A percentile compares a stretch with the other conserved stretches of the same genome.
These are phyloP conservation scores for Penicillium subrubescens DNA, from an alignment of 495 filamentous ascomycete species.

Conservation along the genomic window DNA sequence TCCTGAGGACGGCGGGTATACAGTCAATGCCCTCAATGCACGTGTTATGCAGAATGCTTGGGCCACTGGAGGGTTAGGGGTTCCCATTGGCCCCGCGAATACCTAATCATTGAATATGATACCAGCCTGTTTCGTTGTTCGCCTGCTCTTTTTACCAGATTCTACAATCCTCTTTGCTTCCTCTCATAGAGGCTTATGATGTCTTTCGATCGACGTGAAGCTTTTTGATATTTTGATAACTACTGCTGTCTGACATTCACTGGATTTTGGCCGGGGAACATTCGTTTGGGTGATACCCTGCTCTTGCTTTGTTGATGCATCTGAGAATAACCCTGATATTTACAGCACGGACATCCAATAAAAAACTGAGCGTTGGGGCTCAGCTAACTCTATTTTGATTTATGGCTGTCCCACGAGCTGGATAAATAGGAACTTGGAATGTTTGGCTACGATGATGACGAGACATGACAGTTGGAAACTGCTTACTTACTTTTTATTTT, in stretches of 20 bases:
- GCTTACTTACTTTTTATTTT: constrained; percentile 7
- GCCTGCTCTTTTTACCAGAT: not conserved
- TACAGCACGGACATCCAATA: not conserved
- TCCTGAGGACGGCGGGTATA: constrained; percentile 45
- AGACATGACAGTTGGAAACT: constrained; percentile 14
- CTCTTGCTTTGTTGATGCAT: not conserved
- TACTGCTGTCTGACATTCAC: not conserved
- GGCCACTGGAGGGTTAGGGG: constrained; percentile 33
- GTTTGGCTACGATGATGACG: constrained; percentile 15
- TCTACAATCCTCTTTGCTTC: not conserved
- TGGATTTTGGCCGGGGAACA: not conserved
- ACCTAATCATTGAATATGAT: constrained; percentile 10
- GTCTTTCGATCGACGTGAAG: not conserved
- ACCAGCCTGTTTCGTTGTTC: not conserved
- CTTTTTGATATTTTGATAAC: not conserved
- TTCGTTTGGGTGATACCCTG: not conserved
- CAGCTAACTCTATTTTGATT: not conserved
- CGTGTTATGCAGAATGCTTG: constrained; percentile 38
- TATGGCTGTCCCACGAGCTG: not conserved
- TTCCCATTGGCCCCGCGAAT: constrained; percentile 33
- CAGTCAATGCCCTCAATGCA: constrained; percentile 27
- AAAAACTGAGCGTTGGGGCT: not conserved
- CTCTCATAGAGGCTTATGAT: not conserved
- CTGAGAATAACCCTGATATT: not conserved
- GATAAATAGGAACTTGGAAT: not conserved